Percentiles rank a stretch among this genome's conserved stretches.
Conservation (phyloP, 2,329 filamentous ascomycete species). For the Penicillium sp. region DNA sequence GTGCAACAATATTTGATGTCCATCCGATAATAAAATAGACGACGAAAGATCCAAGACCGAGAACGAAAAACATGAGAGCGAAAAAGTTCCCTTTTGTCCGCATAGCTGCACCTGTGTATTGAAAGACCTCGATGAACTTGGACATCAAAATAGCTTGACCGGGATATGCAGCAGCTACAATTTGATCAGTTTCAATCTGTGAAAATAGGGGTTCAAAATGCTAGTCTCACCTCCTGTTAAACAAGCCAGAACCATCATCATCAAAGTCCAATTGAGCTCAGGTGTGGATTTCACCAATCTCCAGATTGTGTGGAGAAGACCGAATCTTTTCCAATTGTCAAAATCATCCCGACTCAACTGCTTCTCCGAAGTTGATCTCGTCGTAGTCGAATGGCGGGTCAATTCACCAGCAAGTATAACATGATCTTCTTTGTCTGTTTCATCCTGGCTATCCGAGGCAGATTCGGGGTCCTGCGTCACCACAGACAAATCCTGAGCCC, state of each 20-base stretch:
- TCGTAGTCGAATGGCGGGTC: slow-evolving; percentile 5
- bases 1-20: slow-evolving; percentile 30
- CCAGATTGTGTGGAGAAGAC: slow-evolving; percentile 6
- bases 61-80: slow-evolving; percentile 49
- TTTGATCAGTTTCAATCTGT: neutral
- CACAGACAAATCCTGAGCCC: slow-evolving; percentile 48
- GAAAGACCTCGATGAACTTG: slow-evolving; percentile 23
- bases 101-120: slow-evolving; percentile 5
- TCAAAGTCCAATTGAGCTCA: slow-evolving; percentile 4
- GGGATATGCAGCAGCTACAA: slow-evolving; percentile 46
- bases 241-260: neutral
- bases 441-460: neutral
- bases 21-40: slow-evolving; percentile 43
- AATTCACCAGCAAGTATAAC: neutral
- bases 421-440: neutral
- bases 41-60: slow-evolving; percentile 41
- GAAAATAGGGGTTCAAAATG: no score
- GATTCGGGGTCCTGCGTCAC: slow-evolving; percentile 16
- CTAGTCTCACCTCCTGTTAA: neutral
- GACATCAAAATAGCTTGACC: slow-evolving; percentile 46
- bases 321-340: slow-evolving; percentile 8
- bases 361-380: neutral
- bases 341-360: slow-evolving; percentile 8
- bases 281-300: slow-evolving; percentile 2
- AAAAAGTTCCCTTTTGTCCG: slow-evolving; percentile 42